phyloP scores from a whole-genome alignment of 2,329 filamentous ascomycete genomes.

The Cryphonectria nitschkei region DNA sequence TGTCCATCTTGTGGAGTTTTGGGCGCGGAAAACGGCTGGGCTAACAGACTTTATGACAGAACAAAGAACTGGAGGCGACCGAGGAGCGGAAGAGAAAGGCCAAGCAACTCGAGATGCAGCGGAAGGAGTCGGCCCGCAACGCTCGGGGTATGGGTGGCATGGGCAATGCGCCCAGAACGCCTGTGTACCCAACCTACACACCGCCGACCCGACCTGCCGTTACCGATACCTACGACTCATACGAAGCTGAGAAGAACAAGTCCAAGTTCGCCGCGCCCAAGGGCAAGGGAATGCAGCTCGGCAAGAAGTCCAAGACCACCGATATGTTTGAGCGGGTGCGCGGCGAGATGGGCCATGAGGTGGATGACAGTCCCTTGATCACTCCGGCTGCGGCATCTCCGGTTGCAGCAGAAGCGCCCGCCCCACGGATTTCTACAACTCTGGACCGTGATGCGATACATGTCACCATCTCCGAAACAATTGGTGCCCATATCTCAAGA shows the following conservation, averaged over 20 bases:
- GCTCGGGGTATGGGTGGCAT: constrained; percentile 54
- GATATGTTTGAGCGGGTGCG: constrained; percentile 97
- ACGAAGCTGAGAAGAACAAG: constrained; percentile 98
- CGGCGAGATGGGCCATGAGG: constrained; percentile 85
- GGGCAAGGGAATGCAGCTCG: constrained; percentile 98
- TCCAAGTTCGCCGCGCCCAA: constrained; percentile 76
- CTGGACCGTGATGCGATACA: constrained; percentile 84
- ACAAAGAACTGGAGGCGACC: constrained; percentile 97
- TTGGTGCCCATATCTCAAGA: constrained; percentile 84
- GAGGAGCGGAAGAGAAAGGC: constrained; percentile 98
- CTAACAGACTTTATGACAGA: constrained; percentile 53
- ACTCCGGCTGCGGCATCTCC: constrained; percentile 53
- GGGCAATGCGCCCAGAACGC: constrained; percentile 68
- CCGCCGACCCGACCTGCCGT: constrained; percentile 74
- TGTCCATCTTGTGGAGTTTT: neutral
- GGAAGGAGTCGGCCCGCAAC: constrained; percentile 88
- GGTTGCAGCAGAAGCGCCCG: constrained; percentile 55
- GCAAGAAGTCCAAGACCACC: constrained; percentile 97
- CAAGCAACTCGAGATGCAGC: constrained; percentile 98
- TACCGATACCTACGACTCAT: constrained; percentile 85
- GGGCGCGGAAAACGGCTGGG: neutral
- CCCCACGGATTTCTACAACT: constrained; percentile 65
- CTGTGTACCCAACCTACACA: constrained; percentile 87
- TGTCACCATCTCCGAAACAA: constrained; percentile 85
- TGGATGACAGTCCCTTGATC: constrained; percentile 76